phyloP scores from a whole-genome alignment of 2,329 filamentous ascomycete species.

The Trichoderma gracile region DNA sequence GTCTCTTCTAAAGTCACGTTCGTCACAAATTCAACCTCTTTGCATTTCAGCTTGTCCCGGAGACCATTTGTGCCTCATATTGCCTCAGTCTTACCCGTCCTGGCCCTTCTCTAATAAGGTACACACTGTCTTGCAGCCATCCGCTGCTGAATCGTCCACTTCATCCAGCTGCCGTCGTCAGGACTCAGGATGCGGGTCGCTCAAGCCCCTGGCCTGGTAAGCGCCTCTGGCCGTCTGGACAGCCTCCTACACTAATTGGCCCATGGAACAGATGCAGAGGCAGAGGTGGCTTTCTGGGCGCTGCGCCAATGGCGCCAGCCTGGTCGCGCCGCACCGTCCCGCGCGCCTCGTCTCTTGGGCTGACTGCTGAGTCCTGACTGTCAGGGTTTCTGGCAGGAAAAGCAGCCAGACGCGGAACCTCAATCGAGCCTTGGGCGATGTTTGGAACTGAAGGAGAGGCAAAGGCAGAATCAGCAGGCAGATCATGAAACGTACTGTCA shows the following conservation, averaged over 20 bases:
- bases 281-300: slow-evolving; percentile 13
- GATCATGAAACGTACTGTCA: neutral
- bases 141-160: neutral
- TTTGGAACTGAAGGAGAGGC: neutral
- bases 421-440: neutral
- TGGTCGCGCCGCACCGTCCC: slow-evolving; percentile 24
- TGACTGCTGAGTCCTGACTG: neutral
- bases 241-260: slow-evolving; percentile 10
- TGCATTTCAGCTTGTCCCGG: neutral
- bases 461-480: neutral
- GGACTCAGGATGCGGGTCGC: slow-evolving; percentile 16
- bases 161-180: neutral
- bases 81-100: neutral
- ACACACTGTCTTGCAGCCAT: neutral
- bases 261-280: neutral
- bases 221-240: neutral
- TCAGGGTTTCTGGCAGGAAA: neutral
- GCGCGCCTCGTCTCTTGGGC: slow-evolving; percentile 22
- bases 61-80: neutral
- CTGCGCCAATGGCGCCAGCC: slow-evolving; percentile 21
- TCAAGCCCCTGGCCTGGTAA: slow-evolving; percentile 2
- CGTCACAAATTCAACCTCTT: neutral
- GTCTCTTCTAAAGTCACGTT: no score
- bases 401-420: neutral
- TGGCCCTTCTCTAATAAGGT: no score